Evolutionary conservation across 345 rosid species (phyloP).

Genomic region (Dovyalis caffra): DNA sequence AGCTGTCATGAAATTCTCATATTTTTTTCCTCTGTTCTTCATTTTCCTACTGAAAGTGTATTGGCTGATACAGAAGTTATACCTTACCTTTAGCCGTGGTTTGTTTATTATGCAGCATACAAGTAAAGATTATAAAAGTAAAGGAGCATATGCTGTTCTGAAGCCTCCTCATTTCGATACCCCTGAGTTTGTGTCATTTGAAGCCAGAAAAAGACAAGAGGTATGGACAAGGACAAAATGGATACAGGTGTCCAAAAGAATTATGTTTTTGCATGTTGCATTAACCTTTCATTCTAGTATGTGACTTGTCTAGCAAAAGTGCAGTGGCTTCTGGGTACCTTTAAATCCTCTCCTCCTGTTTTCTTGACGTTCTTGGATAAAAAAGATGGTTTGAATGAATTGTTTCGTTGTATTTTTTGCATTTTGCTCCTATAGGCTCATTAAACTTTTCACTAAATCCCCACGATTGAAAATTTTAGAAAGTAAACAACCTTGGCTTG

Average conservation of each 20-base stretch:
- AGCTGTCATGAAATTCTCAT: too few species aligned
- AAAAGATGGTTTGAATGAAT: background rate
- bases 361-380: background rate
- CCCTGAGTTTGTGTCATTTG: slow-evolving; percentile 39
- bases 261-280: background rate
- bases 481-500: background rate
- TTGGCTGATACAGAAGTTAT: too few species aligned
- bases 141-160: slow-evolving; percentile 43
- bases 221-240: slow-evolving; percentile 1
- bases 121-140: slow-evolving; percentile 30
- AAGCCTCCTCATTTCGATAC: slow-evolving; percentile 39
- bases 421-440: background rate
- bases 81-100: too few species aligned
- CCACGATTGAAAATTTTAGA: background rate
- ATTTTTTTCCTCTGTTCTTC: too few species aligned
- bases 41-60: too few species aligned
- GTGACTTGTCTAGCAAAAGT: background rate
- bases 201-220: slow-evolving; percentile 35
- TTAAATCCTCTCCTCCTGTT: background rate
- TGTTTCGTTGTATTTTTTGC: background rate
- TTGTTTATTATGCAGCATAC: slow-evolving; percentile 22
- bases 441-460: background rate
- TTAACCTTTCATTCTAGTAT: background rate
- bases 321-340: background rate
- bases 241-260: background rate